Conservation (phyloP, 2,329 filamentous ascomycete species). For the Trichoderma sp. region DNA sequence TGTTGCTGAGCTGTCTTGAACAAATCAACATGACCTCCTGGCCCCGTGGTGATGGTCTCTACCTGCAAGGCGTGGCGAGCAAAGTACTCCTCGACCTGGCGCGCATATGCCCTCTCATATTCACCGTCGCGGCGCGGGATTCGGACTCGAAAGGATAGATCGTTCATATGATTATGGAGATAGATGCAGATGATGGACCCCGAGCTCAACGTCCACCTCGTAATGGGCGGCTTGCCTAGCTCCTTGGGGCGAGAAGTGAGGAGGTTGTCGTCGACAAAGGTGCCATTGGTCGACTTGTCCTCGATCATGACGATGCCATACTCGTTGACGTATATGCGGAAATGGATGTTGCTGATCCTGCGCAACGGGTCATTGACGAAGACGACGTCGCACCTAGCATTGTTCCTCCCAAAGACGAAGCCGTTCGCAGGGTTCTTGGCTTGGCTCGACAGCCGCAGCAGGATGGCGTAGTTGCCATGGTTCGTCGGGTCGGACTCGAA, state of each 20-base stretch:
- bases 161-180: conserved; percentile 49
- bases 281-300: conserved; percentile 95
- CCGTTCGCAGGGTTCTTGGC: conserved; percentile 68
- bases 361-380: conserved; percentile 65
- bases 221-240: conserved; percentile 33
- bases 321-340: conserved; percentile 87
- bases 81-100: conserved; percentile 70
- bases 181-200: conserved; percentile 72
- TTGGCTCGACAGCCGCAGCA: conserved; percentile 72
- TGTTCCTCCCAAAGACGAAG: conserved; percentile 84
- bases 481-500: conserved; percentile 41
- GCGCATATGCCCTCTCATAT: conserved; percentile 62
- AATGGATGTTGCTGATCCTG: conserved; percentile 91
- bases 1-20: conserved; percentile 28
- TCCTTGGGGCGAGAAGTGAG: conserved; percentile 49
- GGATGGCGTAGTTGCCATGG: conserved; percentile 64
- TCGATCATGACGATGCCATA: conserved; percentile 86
- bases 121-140: conserved; percentile 72
- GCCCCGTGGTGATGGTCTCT: conserved; percentile 46
- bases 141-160: conserved; percentile 80
- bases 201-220: conserved; percentile 62
- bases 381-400: conserved; percentile 66
- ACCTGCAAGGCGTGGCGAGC: conserved; percentile 34
- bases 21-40: conserved; percentile 45
- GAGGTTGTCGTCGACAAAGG: conserved; percentile 72